Base-by-base conservation (phyloP, 2,329 filamentous ascomycete species). In the Calonectria pauciramosa region DNA sequence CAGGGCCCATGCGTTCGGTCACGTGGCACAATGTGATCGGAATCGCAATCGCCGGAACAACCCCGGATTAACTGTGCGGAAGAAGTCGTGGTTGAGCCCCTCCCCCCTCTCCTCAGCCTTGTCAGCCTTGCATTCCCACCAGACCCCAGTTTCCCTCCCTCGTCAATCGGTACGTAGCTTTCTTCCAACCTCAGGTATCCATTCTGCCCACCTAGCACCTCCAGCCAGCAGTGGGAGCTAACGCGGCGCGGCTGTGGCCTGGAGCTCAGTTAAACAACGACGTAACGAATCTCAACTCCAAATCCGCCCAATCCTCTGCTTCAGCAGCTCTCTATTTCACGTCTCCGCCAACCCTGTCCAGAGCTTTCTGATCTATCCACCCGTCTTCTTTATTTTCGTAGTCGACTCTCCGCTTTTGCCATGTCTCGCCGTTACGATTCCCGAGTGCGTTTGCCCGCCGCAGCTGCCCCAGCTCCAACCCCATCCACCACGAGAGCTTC, bases 401-500 rank as follows among this genome's bases (percentile, higher is more conserved):
- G 38, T 47, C 51, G 28, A 60, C 54, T 68, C 38, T 30, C 69
- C 72, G 68, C 72, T 78, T 70, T 81, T 87, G 90, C 82, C 87
- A 98, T 98, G 96, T 98, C 96, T 87, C 94, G 96, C 89, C 94
- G 96, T 90, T 98, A 98, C 90, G 96, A 98, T 93, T 98, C 96
- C 84, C 93, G 96, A 89, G 96, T 98, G 90, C 86, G 93, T 88
- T 86, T 80, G 77, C 76, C 82, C 60, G 51, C 65, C 63, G 44
- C 71, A 77, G 72, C 77, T 78, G 71, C 77, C 67, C 73, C 71
- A 76, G 70, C 70, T 67, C 38, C 52, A 44, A 44, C 52, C 56
- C 63, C 41, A 51, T 65, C 71, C 41, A 51, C 59, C 34, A 65
- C 51, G 51, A 60, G 32, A 69, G 66, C 65, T 60, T 51, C 68